phyloP scores from a whole-genome alignment of 2,329 filamentous ascomycete genomes.

The Pezicula carpinea region DNA sequence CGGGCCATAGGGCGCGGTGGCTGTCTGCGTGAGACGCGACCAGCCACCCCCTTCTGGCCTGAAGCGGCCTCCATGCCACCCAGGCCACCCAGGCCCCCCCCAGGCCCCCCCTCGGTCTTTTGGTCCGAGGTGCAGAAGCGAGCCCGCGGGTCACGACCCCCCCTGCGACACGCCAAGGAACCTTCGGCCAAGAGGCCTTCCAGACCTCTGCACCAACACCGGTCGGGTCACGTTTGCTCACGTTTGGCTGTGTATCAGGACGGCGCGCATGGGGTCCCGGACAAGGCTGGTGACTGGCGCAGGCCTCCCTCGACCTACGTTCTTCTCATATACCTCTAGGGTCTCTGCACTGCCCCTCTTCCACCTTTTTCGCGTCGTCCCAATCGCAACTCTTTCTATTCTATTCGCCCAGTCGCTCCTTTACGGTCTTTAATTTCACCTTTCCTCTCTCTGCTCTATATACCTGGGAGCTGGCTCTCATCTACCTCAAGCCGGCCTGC shows the following conservation, averaged over 20 bases:
- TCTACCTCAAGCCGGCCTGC: conserved; percentile 35
- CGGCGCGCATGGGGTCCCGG: conserved; percentile 26
- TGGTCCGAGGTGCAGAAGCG: conserved; percentile 2
- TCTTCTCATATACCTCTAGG: conserved; percentile 48
- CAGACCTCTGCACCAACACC: conserved; percentile 21
- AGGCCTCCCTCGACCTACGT: conserved; percentile 33
- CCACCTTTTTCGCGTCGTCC: conserved; percentile 39
- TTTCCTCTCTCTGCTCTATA: conserved; percentile 41
- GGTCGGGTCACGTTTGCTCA: conserved; percentile 19
- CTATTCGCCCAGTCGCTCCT: conserved; percentile 47
- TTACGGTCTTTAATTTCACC: conserved; percentile 39
- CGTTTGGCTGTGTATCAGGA: conserved; percentile 30
- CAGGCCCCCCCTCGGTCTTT: not conserved
- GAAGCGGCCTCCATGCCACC: not conserved
- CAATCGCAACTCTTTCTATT: conserved; percentile 36
- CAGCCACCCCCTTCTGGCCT: conserved; percentile 26
- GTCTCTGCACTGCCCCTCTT: conserved; percentile 44
- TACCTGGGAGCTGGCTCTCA: conserved; percentile 55
- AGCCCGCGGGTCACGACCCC: conserved; percentile 2
- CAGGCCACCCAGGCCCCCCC: not conserved
- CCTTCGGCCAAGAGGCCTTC: conserved; percentile 19
- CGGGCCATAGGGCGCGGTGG: conserved; percentile 19
- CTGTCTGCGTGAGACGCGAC: conserved; percentile 23
- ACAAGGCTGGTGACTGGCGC: conserved; percentile 23
- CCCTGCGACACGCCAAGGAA: conserved; percentile 15